These are phyloP conservation scores for Thamnidium elegans DNA, from an alignment of 192 early-diverging fungal species.

Conservation along the genomic window DNA sequence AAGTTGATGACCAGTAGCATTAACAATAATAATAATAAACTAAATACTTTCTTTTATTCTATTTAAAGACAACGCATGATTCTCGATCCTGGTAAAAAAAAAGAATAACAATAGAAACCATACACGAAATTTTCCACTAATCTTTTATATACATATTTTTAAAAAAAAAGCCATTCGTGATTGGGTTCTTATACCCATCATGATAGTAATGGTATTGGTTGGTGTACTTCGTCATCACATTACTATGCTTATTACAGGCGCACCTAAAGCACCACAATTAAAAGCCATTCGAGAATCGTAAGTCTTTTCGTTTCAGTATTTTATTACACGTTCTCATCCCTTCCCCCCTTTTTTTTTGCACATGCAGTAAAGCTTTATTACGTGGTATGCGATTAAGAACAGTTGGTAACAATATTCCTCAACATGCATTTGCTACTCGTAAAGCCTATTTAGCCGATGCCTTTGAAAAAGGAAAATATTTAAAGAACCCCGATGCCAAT, in stretches of 20 bases:
- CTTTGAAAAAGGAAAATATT: slow-evolving; percentile 78
- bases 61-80: slow-evolving; percentile 28
- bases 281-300: slow-evolving; percentile 84
- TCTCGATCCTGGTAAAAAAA: slow-evolving; percentile 29
- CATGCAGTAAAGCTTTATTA: slow-evolving; percentile 64
- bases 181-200: slow-evolving; percentile 96
- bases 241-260: slow-evolving; percentile 81
- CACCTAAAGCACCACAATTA: slow-evolving; percentile 74
- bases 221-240: slow-evolving; percentile 93
- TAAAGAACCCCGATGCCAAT: slow-evolving; percentile 77
- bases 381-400: slow-evolving; percentile 69
- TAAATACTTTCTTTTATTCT: not conserved
- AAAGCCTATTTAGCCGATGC: slow-evolving; percentile 69
- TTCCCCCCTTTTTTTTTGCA: not conserved
- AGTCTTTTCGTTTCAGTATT: not conserved
- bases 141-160: not conserved
- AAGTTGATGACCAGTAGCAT: not conserved
- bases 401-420: slow-evolving; percentile 66
- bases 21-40: not conserved
- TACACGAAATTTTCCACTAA: too few species aligned
- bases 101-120: not conserved
- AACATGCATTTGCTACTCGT: slow-evolving; percentile 68
- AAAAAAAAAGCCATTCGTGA: slow-evolving; percentile 65
- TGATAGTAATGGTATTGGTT: slow-evolving; percentile 95
- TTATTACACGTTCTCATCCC: not conserved